Conservation (phyloP, 208 protist species). For the Tritrichomonas musculus region DNA sequence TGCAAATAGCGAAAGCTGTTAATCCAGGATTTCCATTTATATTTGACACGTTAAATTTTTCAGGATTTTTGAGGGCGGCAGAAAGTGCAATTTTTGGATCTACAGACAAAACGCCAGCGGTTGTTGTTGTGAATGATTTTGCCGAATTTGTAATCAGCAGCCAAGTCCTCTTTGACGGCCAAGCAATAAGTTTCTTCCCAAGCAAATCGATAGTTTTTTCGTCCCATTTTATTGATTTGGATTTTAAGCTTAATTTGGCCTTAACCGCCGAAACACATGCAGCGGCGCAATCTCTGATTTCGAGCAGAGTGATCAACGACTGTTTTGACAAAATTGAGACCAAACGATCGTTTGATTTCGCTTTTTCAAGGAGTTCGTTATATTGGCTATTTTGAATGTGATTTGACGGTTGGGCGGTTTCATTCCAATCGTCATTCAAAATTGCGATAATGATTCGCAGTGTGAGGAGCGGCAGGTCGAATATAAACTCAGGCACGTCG, state of each 20-base stretch:
- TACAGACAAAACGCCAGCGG: background rate
- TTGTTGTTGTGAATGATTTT: background rate
- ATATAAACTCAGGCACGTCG: background rate
- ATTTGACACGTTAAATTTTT: background rate
- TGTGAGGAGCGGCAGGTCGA: background rate
- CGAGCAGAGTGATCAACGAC: background rate
- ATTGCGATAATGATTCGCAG: background rate
- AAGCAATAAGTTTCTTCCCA: background rate
- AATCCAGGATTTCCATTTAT: background rate
- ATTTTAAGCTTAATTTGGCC: too few species aligned
- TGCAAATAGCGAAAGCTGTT: background rate
- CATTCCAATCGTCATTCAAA: background rate
- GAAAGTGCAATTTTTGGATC: constrained; percentile 7
- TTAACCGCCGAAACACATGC: background rate
- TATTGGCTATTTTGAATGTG: too few species aligned
- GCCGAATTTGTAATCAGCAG: background rate
- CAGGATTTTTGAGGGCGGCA: background rate
- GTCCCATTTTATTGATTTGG: background rate
- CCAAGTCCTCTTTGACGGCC: background rate
- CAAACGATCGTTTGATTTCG: background rate
- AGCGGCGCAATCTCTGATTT: background rate
- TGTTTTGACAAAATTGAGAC: background rate
- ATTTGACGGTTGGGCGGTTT: background rate
- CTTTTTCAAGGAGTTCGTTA: background rate
- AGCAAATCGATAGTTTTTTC: background rate